Percentiles rank a stretch among this genome's conserved stretches.
These are phyloP conservation scores for Kodamaea fungicola DNA, from an alignment of 1,139 yeast genomes.

Conservation along the genomic window DNA sequence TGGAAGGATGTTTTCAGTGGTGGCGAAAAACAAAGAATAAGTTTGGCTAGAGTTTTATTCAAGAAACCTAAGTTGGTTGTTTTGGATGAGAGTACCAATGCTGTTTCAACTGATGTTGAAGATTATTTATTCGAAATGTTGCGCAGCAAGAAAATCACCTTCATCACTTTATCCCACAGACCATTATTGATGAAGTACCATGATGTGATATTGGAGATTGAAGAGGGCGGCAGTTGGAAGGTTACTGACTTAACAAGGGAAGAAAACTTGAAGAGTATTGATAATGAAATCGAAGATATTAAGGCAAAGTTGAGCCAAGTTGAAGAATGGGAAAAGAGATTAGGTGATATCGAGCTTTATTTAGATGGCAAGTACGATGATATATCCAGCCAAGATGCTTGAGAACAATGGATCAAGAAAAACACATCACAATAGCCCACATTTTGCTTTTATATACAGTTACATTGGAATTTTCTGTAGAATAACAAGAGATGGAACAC, in stretches of 20 bases:
- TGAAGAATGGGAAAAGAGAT: constrained; percentile 49
- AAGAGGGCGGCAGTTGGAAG: constrained; percentile 47
- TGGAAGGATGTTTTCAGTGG: constrained; percentile 95
- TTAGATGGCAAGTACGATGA: constrained; percentile 36
- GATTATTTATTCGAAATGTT: constrained; percentile 80
- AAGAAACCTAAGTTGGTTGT: constrained; percentile 80
- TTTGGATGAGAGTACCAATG: constrained; percentile 90
- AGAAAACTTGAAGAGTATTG: constrained; percentile 58
- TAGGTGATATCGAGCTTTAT: constrained; percentile 39
- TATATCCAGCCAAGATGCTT: constrained; percentile 4
- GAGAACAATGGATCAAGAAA: too few relatives aligned
- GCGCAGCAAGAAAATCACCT: constrained; percentile 67
- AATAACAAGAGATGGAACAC: too few relatives aligned
- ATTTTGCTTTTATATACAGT: too few relatives aligned
- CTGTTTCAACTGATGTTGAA: constrained; percentile 89
- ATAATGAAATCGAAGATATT: constrained; percentile 63
- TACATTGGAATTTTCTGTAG: too few relatives aligned
- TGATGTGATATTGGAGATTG: constrained; percentile 66
- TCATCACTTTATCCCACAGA: constrained; percentile 82
- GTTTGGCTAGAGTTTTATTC: constrained; percentile 84
- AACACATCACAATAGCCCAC: too few relatives aligned
- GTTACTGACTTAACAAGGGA: constrained; percentile 53
- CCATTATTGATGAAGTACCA: constrained; percentile 86
- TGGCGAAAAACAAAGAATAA: constrained; percentile 90
- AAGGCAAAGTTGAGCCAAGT: constrained; percentile 53